These are phyloP conservation scores for Diplosphaera chodatii DNA, from an alignment of 139 green algal species.

Conservation along the genomic window DNA sequence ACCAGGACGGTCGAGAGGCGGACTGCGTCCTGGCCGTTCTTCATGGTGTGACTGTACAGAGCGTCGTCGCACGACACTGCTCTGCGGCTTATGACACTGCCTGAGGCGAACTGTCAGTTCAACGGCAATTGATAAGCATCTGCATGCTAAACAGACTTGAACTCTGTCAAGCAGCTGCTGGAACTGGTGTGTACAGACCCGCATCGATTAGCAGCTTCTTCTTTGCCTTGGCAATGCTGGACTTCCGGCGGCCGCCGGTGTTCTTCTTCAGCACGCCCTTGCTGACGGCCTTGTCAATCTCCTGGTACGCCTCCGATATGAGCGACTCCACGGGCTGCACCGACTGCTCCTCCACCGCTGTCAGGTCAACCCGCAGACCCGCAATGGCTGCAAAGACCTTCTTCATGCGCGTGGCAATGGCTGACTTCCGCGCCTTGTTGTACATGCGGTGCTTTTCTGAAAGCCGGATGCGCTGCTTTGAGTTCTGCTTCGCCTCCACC, in stretches of 20 bases:
- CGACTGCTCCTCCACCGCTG: slow-evolving; percentile 38
- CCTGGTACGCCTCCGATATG: slow-evolving; percentile 71
- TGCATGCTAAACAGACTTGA: no score
- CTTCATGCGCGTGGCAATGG: slow-evolving; percentile 76
- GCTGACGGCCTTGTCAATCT: slow-evolving; percentile 70
- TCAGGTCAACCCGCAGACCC: slow-evolving; percentile 11
- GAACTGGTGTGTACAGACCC: slow-evolving; percentile 56
- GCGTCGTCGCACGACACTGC: no score
- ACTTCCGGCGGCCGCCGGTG: slow-evolving; percentile 79
- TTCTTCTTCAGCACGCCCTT: slow-evolving; percentile 83
- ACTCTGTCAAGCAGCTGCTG: no score
- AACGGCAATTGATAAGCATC: no score
- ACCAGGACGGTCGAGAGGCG: no score
- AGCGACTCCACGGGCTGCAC: slow-evolving; percentile 58
- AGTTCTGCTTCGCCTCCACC: slow-evolving; percentile 45
- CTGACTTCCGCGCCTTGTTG: slow-evolving; percentile 80
- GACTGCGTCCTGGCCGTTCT: no score
- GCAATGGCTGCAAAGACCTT: slow-evolving; percentile 68
- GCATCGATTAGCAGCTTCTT: slow-evolving; percentile 43
- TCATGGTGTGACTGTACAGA: no score
- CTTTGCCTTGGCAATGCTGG: slow-evolving; percentile 59
- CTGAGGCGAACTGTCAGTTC: no score
- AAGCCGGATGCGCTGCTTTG: slow-evolving; percentile 41
- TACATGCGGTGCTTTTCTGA: slow-evolving; percentile 54
- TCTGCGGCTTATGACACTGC: no score